phyloP scores from a whole-genome alignment of 2,329 filamentous ascomycete species.

The Curvularia sp. region DNA sequence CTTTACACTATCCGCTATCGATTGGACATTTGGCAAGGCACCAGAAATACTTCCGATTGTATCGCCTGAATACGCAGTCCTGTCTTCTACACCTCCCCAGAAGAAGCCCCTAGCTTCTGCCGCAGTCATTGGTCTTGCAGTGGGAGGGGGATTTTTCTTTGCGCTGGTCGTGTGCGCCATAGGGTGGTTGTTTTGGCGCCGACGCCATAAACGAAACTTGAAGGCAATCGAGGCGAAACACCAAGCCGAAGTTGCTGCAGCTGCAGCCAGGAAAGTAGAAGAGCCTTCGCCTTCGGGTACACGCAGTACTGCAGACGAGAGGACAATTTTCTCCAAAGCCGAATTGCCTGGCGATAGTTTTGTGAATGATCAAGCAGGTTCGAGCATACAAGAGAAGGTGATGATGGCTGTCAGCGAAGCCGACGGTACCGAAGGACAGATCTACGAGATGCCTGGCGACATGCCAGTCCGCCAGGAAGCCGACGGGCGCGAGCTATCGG shows the following conservation, averaged over 20 bases:
- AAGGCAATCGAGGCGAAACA: constrained; percentile 35
- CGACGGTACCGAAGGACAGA: constrained; percentile 47
- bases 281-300: constrained; percentile 30
- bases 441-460: constrained; percentile 63
- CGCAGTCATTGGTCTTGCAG: constrained; percentile 55
- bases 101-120: constrained; percentile 37
- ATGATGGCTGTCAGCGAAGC: constrained; percentile 38
- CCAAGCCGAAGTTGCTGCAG: constrained; percentile 31
- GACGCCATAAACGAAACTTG: constrained; percentile 32
- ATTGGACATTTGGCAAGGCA: constrained; percentile 40
- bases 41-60: constrained; percentile 45
- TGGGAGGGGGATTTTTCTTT: constrained; percentile 49
- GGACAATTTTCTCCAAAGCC: constrained; percentile 55
- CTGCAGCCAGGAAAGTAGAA: constrained; percentile 34
- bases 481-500: constrained; percentile 55
- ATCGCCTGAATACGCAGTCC: constrained; percentile 35
- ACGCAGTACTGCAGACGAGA: constrained; percentile 30
- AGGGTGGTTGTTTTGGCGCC: constrained; percentile 47
- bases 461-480: constrained; percentile 62
- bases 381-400: constrained; percentile 28
- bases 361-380: constrained; percentile 25
- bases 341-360: constrained; percentile 51
- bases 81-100: not conserved
- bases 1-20: constrained; percentile 56
- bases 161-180: constrained; percentile 42